Evolutionary conservation across 495 filamentous ascomycete species (phyloP), one percentile per base, ranked within the genome.

Genomic region (Ascobolus immersus): DNA sequence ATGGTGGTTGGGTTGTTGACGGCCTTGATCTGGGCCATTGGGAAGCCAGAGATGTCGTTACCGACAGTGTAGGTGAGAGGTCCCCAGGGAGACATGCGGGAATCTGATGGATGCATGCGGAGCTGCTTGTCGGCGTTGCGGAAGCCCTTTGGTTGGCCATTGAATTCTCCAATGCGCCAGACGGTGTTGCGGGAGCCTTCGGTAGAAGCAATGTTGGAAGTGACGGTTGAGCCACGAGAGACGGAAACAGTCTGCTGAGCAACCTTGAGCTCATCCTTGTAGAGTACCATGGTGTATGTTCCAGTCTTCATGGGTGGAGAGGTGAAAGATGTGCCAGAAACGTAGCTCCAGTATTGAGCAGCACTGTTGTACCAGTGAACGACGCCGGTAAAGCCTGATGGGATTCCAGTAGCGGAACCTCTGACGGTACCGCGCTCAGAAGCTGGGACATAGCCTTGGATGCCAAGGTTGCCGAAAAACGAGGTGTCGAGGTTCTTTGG

Each of bases 271-370:
- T 75, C 70, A 34, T 58, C 65, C 36, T 70, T 65, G 48, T 73
- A 75, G 15, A 73, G 57, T 4, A 64, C 59, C 65, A 72, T 71
- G 1, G 64, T 67, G 49, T 73, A 75, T 0, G 64, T 65, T 4
- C 70, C 70, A 0, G 67, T 57, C 44, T 72, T 73, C 69, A 75
- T 73, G 14, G 59, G 51, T 0, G 69, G 69, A 0, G 69, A 72
- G 5, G 59, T 67, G 46, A 70, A 75, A 3, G 44, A 44, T n/a
- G n/a, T n/a, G 2, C 67, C 67, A 23, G 48, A 52, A 15, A 59
- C 60, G 3, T 49, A 44, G 4, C 65, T 55, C 70, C 70, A 75
- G 51, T 73, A 72, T 33, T 73, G 70, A 0, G 69, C 69, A 1
- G 47, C 57, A 6, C 43, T 44, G 47, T 73, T 75, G 46, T 61